These are phyloP conservation scores for Eragrostis nindensis DNA, from an alignment of 176 grass and related monocot genomes.

Conservation along the genomic window DNA sequence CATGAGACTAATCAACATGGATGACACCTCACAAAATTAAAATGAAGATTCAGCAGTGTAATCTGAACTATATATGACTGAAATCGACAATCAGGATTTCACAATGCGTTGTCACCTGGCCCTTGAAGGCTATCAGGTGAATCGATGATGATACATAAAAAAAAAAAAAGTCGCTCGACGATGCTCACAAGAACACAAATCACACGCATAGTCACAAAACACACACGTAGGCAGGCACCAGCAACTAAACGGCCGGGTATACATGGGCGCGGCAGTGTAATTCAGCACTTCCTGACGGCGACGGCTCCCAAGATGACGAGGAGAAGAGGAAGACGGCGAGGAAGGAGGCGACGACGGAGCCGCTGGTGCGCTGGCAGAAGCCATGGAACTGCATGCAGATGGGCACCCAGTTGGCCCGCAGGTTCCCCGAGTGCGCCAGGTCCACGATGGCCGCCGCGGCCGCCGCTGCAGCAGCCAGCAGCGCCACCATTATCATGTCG, in stretches of 20 bases:
- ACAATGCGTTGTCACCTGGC: neutral
- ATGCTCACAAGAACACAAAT: constrained; percentile 1
- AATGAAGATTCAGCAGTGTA: neutral
- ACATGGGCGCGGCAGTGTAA: too few relatives aligned
- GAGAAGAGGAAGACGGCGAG: constrained; percentile 73
- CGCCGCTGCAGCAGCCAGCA: constrained; percentile 58
- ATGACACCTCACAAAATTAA: too few relatives aligned
- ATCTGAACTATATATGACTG: neutral
- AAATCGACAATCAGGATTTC: too few relatives aligned
- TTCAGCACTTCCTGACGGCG: constrained; percentile 63
- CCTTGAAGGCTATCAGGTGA: neutral
- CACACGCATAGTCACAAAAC: too few relatives aligned
- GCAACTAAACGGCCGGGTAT: too few relatives aligned
- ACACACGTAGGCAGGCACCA: too few relatives aligned
- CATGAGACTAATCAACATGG: too few relatives aligned
- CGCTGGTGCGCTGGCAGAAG: constrained; percentile 88
- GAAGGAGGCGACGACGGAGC: constrained; percentile 83
- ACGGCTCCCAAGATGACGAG: constrained; percentile 69
- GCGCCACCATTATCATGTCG: constrained; percentile 61
- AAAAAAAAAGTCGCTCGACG: too few relatives aligned
- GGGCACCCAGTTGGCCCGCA: constrained; percentile 87
- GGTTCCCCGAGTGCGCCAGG: constrained; percentile 79
- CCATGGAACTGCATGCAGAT: constrained; percentile 92
- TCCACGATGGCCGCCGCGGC: constrained; percentile 77
- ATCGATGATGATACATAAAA: neutral